Percentiles rank a stretch among this genome's conserved stretches.
Conservation (phyloP, 495 filamentous ascomycete genomes). For the Tuber borchii region DNA sequence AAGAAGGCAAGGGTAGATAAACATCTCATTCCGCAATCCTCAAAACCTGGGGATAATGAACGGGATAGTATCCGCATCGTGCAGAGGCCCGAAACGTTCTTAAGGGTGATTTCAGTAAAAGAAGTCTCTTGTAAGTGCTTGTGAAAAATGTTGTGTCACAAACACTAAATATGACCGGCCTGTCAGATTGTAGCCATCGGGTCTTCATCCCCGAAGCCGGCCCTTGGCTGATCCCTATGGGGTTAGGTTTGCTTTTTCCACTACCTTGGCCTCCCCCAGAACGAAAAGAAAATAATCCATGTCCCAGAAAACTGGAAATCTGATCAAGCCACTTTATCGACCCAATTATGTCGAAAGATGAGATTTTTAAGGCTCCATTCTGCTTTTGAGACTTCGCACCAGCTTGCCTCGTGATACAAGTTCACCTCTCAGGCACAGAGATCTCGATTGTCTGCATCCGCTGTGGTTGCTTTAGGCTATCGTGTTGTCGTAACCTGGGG, state of each 20-base stretch:
- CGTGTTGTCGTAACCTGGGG: neutral
- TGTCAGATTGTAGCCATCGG: neutral
- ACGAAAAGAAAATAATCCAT: neutral
- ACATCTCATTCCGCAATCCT: neutral
- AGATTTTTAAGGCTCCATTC: neutral
- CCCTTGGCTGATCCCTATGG: neutral
- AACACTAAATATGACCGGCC: neutral
- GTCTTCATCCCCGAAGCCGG: neutral
- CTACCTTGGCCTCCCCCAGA: neutral
- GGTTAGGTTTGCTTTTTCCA: neutral
- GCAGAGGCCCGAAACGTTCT: neutral
- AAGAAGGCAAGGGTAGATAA: neutral
- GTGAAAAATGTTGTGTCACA: neutral
- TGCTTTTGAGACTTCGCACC: neutral
- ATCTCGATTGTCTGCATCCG: neutral
- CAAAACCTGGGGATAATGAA: neutral
- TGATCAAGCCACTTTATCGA: neutral
- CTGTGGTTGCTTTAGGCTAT: neutral
- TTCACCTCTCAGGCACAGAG: neutral
- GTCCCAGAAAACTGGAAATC: neutral
- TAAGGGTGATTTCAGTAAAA: neutral
- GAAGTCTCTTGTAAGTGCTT: neutral
- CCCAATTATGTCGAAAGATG: neutral
- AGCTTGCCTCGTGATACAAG: neutral
- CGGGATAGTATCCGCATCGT: neutral